A percentile compares a stretch with the other conserved stretches of the same genome.
phyloP scores from a whole-genome alignment of 208 protist species.

The Leishmania aethiopica region DNA sequence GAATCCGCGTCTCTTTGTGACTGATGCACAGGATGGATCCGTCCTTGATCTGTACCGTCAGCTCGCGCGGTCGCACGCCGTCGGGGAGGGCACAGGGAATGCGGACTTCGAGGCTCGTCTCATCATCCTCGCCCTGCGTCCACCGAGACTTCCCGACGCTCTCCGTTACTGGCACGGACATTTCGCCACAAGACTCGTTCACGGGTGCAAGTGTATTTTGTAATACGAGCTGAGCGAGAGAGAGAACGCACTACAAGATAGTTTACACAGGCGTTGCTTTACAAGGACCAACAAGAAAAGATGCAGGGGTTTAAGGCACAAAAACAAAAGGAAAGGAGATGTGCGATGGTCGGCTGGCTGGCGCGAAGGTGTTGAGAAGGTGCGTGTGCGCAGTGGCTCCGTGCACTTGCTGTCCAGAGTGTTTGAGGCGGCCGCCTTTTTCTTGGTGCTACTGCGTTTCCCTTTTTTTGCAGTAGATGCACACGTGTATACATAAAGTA shows the following conservation, averaged over 20 bases:
- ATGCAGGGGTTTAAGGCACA: background rate
- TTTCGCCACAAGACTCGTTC: slow-evolving; percentile 5
- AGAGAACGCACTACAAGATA: background rate
- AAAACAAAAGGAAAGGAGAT: slow-evolving; percentile 6
- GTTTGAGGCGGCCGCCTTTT: background rate
- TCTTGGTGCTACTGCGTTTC: background rate
- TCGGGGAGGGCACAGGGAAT: slow-evolving; percentile 70
- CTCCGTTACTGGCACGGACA: slow-evolving; percentile 44
- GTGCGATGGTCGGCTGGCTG: slow-evolving; percentile 1
- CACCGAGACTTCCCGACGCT: slow-evolving; percentile 74
- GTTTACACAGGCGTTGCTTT: background rate
- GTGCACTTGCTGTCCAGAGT: background rate
- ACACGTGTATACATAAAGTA: background rate
- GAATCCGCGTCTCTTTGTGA: slow-evolving; percentile 56
- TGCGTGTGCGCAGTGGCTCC: background rate
- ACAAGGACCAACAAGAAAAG: background rate
- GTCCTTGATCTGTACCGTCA: slow-evolving; percentile 86
- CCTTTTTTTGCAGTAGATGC: background rate
- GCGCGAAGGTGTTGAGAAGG: background rate
- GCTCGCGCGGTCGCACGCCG: slow-evolving; percentile 66
- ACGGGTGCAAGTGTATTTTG: background rate
- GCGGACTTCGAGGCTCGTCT: slow-evolving; percentile 68
- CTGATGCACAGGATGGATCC: slow-evolving; percentile 70
- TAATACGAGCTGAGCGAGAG: background rate
- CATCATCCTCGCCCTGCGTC: slow-evolving; percentile 72